These are phyloP conservation scores for Tylopilus balloui DNA, from an alignment of 768 basidiomycete genomes.

Conservation along the genomic window DNA sequence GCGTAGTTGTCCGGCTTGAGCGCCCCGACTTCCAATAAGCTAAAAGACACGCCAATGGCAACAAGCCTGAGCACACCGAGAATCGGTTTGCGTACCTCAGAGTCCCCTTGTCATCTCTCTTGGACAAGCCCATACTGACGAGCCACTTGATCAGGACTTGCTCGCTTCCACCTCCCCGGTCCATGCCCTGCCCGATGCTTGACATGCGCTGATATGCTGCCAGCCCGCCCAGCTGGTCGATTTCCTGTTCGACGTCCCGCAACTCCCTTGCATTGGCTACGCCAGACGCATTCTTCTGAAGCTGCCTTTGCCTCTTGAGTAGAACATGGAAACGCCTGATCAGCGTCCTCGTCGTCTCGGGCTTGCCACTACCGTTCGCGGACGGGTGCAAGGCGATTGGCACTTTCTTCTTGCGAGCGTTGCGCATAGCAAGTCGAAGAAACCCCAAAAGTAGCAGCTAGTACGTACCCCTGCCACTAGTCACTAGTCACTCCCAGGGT, in stretches of 20 bases:
- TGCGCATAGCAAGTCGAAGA: slow-evolving; percentile 37
- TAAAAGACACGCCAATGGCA: slow-evolving; percentile 25
- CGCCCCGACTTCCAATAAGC: slow-evolving; percentile 86
- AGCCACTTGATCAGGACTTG: slow-evolving; percentile 76
- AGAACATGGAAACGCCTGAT: slow-evolving; percentile 82
- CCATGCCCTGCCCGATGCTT: slow-evolving; percentile 68
- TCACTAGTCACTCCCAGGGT: too few species aligned
- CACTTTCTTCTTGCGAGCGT: slow-evolving; percentile 40
- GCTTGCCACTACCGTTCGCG: slow-evolving; percentile 39
- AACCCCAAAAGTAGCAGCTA: too few species aligned
- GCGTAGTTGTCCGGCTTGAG: slow-evolving; percentile 79
- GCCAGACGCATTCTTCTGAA: slow-evolving; percentile 35
- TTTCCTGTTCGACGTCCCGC: slow-evolving; percentile 52
- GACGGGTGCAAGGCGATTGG: slow-evolving; percentile 36
- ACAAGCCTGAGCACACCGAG: neutral
- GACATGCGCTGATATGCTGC: slow-evolving; percentile 83
- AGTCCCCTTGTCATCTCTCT: slow-evolving; percentile 22
- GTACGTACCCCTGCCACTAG: too few species aligned
- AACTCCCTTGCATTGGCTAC: slow-evolving; percentile 33
- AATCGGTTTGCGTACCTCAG: slow-evolving; percentile 31
- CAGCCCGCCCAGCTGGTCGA: slow-evolving; percentile 71
- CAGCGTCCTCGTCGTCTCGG: slow-evolving; percentile 59
- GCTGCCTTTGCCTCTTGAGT: slow-evolving; percentile 60
- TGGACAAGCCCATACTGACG: slow-evolving; percentile 42
- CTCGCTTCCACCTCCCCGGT: slow-evolving; percentile 87